Evolutionary conservation across 768 basidiomycete genomes (phyloP), one percentile per base, ranked within the genome.

Genomic region (Suillus clintonianus): DNA sequence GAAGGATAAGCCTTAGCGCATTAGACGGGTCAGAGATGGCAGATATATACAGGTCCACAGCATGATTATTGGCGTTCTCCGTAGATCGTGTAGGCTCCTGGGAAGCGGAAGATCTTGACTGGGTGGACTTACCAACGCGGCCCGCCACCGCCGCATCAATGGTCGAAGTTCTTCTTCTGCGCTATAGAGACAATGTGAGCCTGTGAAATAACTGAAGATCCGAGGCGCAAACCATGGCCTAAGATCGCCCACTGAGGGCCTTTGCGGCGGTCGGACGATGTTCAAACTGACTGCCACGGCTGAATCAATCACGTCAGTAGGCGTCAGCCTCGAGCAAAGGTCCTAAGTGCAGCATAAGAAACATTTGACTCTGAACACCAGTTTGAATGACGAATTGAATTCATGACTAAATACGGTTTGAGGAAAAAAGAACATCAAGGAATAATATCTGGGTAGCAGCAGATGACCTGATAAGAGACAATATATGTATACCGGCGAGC

Each of bases 81-180:
- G 64, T 57, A 13, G 68, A 64, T 53, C 64, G 68, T 57, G 69
- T 58, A 17, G 74, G 68, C 39, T 85, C 85, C 50, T 78, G 78
- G 42, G 75, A 81, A 30, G 80, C 79, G 22, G 86, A 86, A 30
- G 84, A 79, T 65, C 82, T 73, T 51, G 82, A 82, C 8, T 77
- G 14, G 85, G 81, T 9, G 81, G 81, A 62, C 80, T 82, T 36
- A 80, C 79, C 58, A 79, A 73, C 34, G 70, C 72, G 47, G 22
- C 6, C 22, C 15, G 15, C 15, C 9, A 27, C 55, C 51, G 71
- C 64, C 65, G 61, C 85, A 53, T 79, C 80, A 48, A 2, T 4
- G 27, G 81, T 81, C 74, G n/a, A n/a, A n/a, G n/a, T 91, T 91
- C 79, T 90, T 86, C 70, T 87, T 88, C 67, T 90, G 74, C 93